Evolutionary conservation across 2,329 filamentous ascomycete species (phyloP).

Genomic region (Coniochaeta pulveracea): DNA sequence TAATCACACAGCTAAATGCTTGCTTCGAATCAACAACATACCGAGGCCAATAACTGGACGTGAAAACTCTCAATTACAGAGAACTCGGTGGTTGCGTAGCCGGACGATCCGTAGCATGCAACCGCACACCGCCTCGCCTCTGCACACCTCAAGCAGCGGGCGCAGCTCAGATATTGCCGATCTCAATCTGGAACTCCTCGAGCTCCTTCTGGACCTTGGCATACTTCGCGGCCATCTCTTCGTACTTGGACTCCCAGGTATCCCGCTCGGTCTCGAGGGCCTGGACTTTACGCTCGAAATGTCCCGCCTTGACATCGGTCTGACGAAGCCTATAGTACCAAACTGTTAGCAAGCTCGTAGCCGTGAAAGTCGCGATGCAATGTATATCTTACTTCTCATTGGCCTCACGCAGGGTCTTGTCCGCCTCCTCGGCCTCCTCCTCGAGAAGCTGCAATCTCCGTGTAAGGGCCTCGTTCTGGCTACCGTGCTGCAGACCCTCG

Average conservation of each 20-base stretch:
- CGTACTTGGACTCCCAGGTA: conserved; percentile 95
- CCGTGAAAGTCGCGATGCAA: conserved; percentile 8
- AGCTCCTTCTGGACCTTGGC: conserved; percentile 74
- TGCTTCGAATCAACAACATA: no score
- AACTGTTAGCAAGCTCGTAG: conserved; percentile 12
- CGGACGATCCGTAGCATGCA: no score
- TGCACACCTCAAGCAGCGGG: no score
- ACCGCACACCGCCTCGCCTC: no score
- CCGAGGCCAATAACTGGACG: no score
- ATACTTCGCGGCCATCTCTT: conserved; percentile 94
- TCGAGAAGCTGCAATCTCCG: conserved; percentile 91
- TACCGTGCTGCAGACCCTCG: conserved; percentile 71
- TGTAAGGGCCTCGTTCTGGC: conserved; percentile 84
- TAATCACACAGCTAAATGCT: no score
- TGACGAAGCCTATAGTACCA: conserved; percentile 67
- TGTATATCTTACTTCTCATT: conserved; percentile 80
- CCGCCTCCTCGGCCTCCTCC: conserved; percentile 93
- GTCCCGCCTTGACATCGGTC: conserved; percentile 97
- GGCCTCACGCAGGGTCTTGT: conserved; percentile 91
- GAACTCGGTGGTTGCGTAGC: no score
- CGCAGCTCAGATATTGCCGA: conserved; percentile 77
- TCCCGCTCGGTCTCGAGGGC: conserved; percentile 86
- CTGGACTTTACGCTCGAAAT: conserved; percentile 99
- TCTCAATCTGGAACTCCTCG: conserved; percentile 80
- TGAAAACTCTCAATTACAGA: no score